Percentiles rank a stretch among this genome's conserved stretches.
These are phyloP conservation scores for Wickerhamiella galacta DNA, from an alignment of 805 yeast species.

Conservation along the genomic window DNA sequence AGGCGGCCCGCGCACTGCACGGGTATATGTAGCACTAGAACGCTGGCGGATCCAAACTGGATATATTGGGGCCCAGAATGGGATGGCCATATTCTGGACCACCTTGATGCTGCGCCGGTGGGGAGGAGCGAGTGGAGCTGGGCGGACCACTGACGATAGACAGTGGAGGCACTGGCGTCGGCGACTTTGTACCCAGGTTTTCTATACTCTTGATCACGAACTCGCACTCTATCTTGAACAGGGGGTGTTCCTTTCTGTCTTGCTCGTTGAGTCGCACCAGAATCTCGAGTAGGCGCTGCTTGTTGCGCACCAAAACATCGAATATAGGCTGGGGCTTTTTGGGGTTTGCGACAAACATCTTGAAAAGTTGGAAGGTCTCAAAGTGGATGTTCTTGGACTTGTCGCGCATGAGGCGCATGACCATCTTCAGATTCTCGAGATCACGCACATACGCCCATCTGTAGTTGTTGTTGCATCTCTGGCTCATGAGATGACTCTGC, in stretches of 20 bases:
- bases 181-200: conserved; percentile 18
- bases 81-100: too few relatives aligned
- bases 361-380: conserved; percentile 87
- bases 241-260: conserved; percentile 43
- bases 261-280: conserved; percentile 44
- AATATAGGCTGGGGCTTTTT: conserved; percentile 61
- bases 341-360: conserved; percentile 93
- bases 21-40: too few relatives aligned
- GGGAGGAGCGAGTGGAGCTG: conserved; percentile 6
- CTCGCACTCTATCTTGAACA: conserved; percentile 61
- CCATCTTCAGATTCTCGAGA: conserved; percentile 65
- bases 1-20: too few relatives aligned
- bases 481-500: conserved; percentile 52
- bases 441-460: conserved; percentile 66
- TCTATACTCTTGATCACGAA: conserved; percentile 64
- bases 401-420: conserved; percentile 76
- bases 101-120: conserved; percentile 4
- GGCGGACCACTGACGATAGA: conserved; percentile 5
- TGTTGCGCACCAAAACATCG: conserved; percentile 72
- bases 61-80: too few relatives aligned
- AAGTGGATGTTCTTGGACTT: conserved; percentile 75
- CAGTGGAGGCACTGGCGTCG: conserved; percentile 6
- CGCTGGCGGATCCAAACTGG: too few relatives aligned
- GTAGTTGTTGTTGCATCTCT: conserved; percentile 50
- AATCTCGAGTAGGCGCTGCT: conserved; percentile 56